Percentiles rank a stretch among this genome's conserved stretches.
Evolutionary conservation across 2,329 filamentous ascomycete genomes (phyloP).

Genomic region (Venturia pyrina): DNA sequence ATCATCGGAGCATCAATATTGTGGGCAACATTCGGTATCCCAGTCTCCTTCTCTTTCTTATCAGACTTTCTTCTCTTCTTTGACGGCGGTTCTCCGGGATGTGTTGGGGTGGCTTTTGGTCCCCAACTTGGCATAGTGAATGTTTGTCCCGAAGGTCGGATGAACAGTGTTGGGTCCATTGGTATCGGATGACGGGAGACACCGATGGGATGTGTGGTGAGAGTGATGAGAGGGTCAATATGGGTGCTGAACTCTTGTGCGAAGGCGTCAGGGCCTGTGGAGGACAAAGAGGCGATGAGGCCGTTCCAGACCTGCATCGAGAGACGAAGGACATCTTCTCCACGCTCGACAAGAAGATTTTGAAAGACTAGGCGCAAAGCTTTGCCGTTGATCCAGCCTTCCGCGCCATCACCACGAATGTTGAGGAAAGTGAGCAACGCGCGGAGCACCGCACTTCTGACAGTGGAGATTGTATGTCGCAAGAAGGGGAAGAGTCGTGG

Average conservation of each 20-base stretch:
- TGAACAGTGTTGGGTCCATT: conserved; percentile 82
- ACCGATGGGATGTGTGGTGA: conserved; percentile 85
- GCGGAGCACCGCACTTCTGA: conserved; percentile 84
- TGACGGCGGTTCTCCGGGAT: conserved; percentile 45
- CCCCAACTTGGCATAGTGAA: conserved; percentile 47
- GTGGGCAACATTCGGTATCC: conserved; percentile 48
- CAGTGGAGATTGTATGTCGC: conserved; percentile 91
- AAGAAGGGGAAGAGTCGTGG: conserved; percentile 93
- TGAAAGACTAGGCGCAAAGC: conserved; percentile 86
- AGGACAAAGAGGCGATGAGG: conserved; percentile 57
- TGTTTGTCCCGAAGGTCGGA: conserved; percentile 82
- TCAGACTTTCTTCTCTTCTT: conserved; percentile 75
- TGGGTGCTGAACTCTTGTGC: conserved; percentile 65
- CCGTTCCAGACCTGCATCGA: conserved; percentile 84
- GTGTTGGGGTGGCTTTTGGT: conserved; percentile 19
- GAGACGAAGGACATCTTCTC: conserved; percentile 68
- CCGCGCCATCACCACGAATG: conserved; percentile 66
- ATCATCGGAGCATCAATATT: conserved; percentile 98
- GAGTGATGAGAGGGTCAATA: conserved; percentile 68
- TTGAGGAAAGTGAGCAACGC: conserved; percentile 88
- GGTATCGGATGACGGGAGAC: conserved; percentile 83
- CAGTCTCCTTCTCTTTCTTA: conserved; percentile 56
- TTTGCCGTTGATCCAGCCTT: conserved; percentile 86
- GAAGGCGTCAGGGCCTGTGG: conserved; percentile 51
- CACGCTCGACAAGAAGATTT: conserved; percentile 87